Percentiles rank a stretch among this genome's conserved stretches.
phyloP scores from a whole-genome alignment of 2,329 filamentous ascomycete species.

The Tolypocladium ophioglossoides region DNA sequence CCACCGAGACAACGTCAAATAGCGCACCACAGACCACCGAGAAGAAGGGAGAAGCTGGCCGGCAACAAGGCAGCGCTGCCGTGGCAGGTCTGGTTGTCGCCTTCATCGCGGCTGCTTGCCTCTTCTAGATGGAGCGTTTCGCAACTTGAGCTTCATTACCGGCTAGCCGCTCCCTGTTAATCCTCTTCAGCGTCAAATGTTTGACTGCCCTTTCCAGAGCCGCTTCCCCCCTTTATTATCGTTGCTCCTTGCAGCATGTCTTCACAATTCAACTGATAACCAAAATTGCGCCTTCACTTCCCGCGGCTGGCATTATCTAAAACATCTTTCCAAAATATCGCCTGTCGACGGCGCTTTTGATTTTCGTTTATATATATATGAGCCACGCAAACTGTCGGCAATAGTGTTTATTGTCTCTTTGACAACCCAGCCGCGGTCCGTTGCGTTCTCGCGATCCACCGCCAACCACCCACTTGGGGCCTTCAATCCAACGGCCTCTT shows the following conservation, averaged over 20 bases:
- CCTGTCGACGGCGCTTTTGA: not conserved
- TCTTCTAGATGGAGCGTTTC: conserved; percentile 24
- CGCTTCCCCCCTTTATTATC: not conserved
- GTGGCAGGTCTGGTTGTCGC: conserved; percentile 45
- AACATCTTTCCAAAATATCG: not conserved
- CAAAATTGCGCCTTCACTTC: conserved; percentile 4
- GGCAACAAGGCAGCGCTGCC: conserved; percentile 38
- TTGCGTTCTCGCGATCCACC: not conserved
- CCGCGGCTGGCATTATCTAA: conserved; percentile 6
- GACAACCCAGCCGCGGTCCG: not conserved
- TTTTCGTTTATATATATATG: conserved; percentile 13
- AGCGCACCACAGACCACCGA: conserved; percentile 21
- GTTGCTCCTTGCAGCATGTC: not conserved
- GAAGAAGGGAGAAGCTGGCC: conserved; percentile 33
- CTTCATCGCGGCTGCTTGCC: conserved; percentile 39
- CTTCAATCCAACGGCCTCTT: not conserved
- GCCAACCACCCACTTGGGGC: not conserved
- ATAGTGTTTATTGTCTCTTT: conserved; percentile 23
- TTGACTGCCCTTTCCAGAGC: not conserved
- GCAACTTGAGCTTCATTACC: not conserved
- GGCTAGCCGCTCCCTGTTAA: not conserved
- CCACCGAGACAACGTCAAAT: conserved; percentile 15
- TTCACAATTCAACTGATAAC: not conserved
- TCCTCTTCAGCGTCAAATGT: not conserved
- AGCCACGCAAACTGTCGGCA: conserved; percentile 16